Conservation (phyloP, 1,139 yeast species). For the Pichia norvegensis region DNA sequence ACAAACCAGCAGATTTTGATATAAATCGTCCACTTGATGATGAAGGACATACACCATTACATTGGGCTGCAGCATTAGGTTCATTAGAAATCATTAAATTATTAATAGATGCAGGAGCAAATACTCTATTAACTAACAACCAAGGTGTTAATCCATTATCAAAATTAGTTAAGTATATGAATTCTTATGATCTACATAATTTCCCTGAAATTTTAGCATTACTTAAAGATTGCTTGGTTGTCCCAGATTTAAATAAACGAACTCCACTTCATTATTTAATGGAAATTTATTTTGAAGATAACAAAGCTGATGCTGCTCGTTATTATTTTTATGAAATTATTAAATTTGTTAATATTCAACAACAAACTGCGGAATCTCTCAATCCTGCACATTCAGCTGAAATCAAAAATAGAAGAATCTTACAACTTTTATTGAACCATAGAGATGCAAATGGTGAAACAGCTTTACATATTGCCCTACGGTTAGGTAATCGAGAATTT, state of each 20-base stretch:
- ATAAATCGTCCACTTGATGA: constrained; percentile 85
- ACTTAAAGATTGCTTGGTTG: constrained; percentile 60
- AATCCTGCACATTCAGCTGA: constrained; percentile 1
- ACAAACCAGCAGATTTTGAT: constrained; percentile 75
- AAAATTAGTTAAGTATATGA: constrained; percentile 76
- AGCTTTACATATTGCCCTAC: constrained; percentile 56
- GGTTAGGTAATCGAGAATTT: constrained; percentile 33
- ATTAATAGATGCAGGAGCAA: constrained; percentile 61
- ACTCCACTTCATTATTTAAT: constrained; percentile 69
- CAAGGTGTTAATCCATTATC: constrained; percentile 82
- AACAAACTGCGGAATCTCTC: constrained; percentile 25
- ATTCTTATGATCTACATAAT: constrained; percentile 72
- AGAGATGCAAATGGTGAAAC: constrained; percentile 66
- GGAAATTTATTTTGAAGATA: constrained; percentile 48
- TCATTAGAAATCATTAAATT: constrained; percentile 64
- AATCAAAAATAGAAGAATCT: constrained; percentile 30
- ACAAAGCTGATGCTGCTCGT: constrained; percentile 33
- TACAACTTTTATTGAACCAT: constrained; percentile 58
- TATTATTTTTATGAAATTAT: constrained; percentile 36
- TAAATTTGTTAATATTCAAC: constrained; percentile 27
- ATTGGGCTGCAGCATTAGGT: constrained; percentile 97
- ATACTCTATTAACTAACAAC: constrained; percentile 63
- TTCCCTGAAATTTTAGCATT: constrained; percentile 66
- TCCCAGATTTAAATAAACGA: constrained; percentile 65
- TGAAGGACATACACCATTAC: constrained; percentile 93